Base-by-base conservation (phyloP, 441 rosid species). In the Erodium moschatum region DNA sequence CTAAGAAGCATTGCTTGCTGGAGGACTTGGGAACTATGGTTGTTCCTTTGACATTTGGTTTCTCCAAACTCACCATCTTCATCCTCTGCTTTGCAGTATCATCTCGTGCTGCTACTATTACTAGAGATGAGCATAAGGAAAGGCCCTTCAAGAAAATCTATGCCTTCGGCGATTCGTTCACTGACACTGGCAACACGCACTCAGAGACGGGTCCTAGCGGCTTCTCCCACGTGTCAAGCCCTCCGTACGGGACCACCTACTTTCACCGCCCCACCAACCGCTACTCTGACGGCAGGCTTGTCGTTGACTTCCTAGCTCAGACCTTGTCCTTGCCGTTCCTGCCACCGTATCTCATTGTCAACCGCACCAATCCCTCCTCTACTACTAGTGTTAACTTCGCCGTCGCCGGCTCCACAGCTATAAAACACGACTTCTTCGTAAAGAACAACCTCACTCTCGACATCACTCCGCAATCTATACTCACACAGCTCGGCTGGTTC, bases 121-220 rank as follows among this genome's bases (percentile, higher is more conserved):
- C n/a, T n/a, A n/a, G n/a, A 40, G 46, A 42, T 0, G 38, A 33
- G 38, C 38, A 0, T 3, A 42, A 8, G 10, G 1, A 10, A 0
- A 8, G 13, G 0, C 87, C 89, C 13, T 90, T 90, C 81, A 80
- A 76, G 46, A 93, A 79, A 75, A 86, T 93, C 72, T 90, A 82
- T 24, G 98, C 97, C 75, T 93, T 90, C 58, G 96, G 97, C 0
- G 98, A 93, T 70, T 93, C 98, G 0, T 89, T 84, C 83, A 89
- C 97, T 6, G 98, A 93, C 86, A 93, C 98, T 0, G 98, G 98
- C 60, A 93, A 93, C 91, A 85, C 97, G 38, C 75, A 64, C 70
- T 75, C 90, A 16, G 76, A 64, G 0, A 38, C 83, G 21, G 97
- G 97, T 3, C 96, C 95, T 0, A 79, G 56, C 15, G 92, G 96